Base-by-base conservation (phyloP, 371 early-diverging fungal species). In the Mucor mucedo region DNA sequence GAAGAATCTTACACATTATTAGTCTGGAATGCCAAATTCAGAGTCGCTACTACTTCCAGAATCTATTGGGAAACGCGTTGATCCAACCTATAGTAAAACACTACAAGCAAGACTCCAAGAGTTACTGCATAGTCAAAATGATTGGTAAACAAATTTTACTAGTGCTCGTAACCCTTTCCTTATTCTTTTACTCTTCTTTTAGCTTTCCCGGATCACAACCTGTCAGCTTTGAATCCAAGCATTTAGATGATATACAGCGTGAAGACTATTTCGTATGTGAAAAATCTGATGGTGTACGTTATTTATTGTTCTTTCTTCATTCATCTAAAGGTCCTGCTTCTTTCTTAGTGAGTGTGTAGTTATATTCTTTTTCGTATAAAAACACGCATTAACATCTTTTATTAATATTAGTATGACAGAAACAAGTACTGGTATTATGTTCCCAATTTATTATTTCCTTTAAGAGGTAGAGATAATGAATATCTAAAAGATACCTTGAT, bases 161-260 rank as follows among this genome's bases (percentile, higher is more conserved):
- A 21, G 21, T 21, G 21, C 21, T 21, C 21, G 21, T 21, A 21
- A 21, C 21, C 21, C 1, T 21, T 21, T 21, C 21, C 21, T 21
- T 21, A 21, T 21, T 21, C 21, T 21, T 21, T 21, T 10, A 52
- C 39, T 11, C 33, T 39, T 28, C 21, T 47, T 38, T 13, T 67
- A 89, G 89, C 35, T 97, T 95, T 78, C 92, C 95, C 63, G 98
- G 98, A 32, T 85, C 93, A 27, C 96, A 95, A 67, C 96, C 96
- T 45, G 88, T 96, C 45, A 77, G 79, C 39, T 92, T 97, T 69
- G 85, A 84, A 40, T 55, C 73, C 10, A 73, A 77, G 27, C 91
- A 94, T 73, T 58, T 96, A 5, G 64, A 71, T 28, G 80, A 81
- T 47, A 81, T 97, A 27, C 77, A 89, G 47, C 73, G 81, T 16